Base-by-base conservation (phyloP, 1,284 basidiomycete species). In the Prillingera fragicola region DNA sequence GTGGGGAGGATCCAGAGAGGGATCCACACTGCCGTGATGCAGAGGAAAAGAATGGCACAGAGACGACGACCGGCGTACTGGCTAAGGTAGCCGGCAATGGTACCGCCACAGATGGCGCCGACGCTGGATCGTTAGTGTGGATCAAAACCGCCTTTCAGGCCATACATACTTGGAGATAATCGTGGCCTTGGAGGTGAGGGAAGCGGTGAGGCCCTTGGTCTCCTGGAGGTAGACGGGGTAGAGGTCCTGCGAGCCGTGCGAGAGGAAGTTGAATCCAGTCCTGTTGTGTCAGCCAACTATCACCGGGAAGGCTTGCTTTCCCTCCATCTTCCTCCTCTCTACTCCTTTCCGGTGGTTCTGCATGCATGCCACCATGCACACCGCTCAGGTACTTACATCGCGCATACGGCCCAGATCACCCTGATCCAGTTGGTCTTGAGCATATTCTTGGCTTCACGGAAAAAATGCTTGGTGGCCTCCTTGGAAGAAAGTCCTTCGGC, bases 51-150 rank as follows among this genome's bases (percentile, higher is more conserved):
- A 38, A 68, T 57, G 43, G 55, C 55, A 13, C 49, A 45, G 27
- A 96, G 75, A 21, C 94, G 80, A 45, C 94, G 82, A 10, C 94
- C 94, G 41, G 88, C 75, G 67, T 84, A 84, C 62, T 96, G 94
- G 27, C 83, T 87, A 0, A 79, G 45, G 59, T 75, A 83, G 14
- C 92, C 92, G 7, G 85, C 84, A 38, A 91, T 62, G 1, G 76
- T 72, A 38, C 90, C 88, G 23, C 91, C 91, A 1, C 74, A 71
- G 41, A 89, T 78, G 18, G 85, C 87, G 50, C 87, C 87, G 43
- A 64, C 68, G 58, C 24, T 41, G 33, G n/a, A n/a, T n/a, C n/a
- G n/a, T n/a, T n/a, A n/a, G n/a, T n/a, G n/a, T n/a, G n/a, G n/a
- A n/a, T n/a, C n/a, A n/a, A n/a, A n/a, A n/a, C n/a, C n/a, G n/a